Evolutionary conservation across 805 yeast genomes (phyloP), one percentile per base, ranked within the genome.

Genomic region (Saturnispora quitensis): DNA sequence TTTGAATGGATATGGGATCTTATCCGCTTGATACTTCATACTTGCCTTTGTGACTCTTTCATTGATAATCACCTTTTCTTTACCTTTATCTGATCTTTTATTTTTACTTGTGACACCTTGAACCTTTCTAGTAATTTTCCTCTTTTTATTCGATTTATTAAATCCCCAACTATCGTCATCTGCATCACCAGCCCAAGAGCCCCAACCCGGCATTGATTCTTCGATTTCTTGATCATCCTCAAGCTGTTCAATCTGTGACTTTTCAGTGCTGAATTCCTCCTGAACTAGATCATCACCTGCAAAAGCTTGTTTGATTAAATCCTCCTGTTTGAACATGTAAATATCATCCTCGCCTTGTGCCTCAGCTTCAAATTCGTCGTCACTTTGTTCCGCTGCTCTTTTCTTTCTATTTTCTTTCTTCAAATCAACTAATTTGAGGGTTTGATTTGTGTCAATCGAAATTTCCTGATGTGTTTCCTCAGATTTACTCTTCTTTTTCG

Each of bases 1-100:
- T 70, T 93, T 97, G 67, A 77, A 93, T 54, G 97, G 97, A 77
- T 83, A 91, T 27, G 98, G 98, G 46, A 93, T 96, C n/a, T 84
- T 81, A 40, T 82, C 76, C 2, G 97, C 85, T 66, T 84, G 89
- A 70, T 88, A 93, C 69, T 88, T 89, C 62, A 81, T 71, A 62
- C 82, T 83, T 75, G 86, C 88, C 72, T 91, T 90, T 68, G 86
- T 86, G 38, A 82, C 81, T 56, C 77, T 80, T 67, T 93, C 98
- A 68, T 89, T 91, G 63, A 93, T 86, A 52, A 93, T 89, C 31
- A 93, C 98, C 61, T 84, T 80, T 59, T 84, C 75, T 68, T 84
- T 70, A 56, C 80, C 75, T 64, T 82, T 83, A 67, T 93, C 98
- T 65, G 74, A 77, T 67, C 99, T 81, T 64, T 82, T 80, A 58